Evolutionary conservation across 352 stramenopile species (phyloP).

Genomic region (Phytophthora brassicae): DNA sequence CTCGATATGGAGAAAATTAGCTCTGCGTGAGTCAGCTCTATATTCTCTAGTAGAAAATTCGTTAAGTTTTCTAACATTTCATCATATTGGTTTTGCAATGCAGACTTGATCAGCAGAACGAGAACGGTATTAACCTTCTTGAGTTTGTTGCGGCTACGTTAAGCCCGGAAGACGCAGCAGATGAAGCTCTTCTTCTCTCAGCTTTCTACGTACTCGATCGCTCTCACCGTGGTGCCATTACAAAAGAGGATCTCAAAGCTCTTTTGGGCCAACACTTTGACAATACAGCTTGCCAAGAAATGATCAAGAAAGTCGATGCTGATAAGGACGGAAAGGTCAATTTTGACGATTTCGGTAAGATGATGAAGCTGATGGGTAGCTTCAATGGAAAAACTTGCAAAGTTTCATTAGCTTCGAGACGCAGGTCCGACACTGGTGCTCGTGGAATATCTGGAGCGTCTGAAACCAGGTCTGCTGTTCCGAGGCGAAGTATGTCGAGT

Average conservation of each 20-base stretch:
- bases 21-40: constrained; percentile 40
- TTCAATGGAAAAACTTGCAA: constrained; percentile 9
- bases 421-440: constrained; percentile 13
- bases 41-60: neutral
- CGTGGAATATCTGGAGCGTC: constrained; percentile 2
- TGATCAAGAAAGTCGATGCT: constrained; percentile 60
- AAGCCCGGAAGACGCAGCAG: constrained; percentile 53
- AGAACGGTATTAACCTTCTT: constrained; percentile 73
- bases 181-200: constrained; percentile 53
- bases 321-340: constrained; percentile 74
- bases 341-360: constrained; percentile 71
- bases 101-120: constrained; percentile 74
- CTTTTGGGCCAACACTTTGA: constrained; percentile 71
- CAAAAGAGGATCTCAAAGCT: constrained; percentile 47
- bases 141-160: constrained; percentile 81
- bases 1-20: constrained; percentile 74
- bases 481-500: constrained; percentile 26
- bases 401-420: constrained; percentile 5
- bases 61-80: no score
- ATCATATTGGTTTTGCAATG: neutral
- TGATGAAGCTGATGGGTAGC: constrained; percentile 44
- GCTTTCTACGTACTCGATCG: constrained; percentile 71
- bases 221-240: constrained; percentile 61
- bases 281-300: constrained; percentile 50
- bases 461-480: constrained; percentile 7